phyloP scores from a whole-genome alignment of 1,139 yeast genomes.

The Trichomonascaceae sp. region DNA sequence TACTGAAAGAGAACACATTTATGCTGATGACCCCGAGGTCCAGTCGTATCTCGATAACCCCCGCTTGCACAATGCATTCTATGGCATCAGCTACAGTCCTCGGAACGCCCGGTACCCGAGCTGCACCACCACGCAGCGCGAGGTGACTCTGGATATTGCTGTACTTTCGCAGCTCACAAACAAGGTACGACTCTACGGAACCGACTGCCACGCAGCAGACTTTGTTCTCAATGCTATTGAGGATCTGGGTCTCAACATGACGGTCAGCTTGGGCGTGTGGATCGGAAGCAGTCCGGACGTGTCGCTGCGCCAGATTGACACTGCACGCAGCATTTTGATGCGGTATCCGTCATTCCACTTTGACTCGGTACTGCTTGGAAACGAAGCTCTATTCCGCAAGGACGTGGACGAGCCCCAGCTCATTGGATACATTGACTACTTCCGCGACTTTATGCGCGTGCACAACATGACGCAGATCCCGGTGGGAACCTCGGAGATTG shows the following conservation, averaged over 20 bases:
- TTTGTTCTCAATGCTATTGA: conserved; percentile 41
- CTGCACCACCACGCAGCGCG: conserved; percentile 39
- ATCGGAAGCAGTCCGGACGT: conserved; percentile 34
- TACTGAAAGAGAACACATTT: conserved; percentile 1
- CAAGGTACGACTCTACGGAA: conserved; percentile 45
- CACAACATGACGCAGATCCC: conserved; percentile 28
- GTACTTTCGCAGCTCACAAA: conserved; percentile 44
- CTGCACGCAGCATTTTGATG: conserved; percentile 27
- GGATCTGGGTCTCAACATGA: conserved; percentile 38
- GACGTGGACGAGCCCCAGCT: conserved; percentile 33
- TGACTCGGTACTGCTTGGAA: conserved; percentile 45
- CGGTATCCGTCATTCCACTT: conserved; percentile 36
- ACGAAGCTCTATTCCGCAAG: conserved; percentile 46
- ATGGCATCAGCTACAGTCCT: conserved; percentile 54
- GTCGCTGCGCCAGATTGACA: conserved; percentile 33
- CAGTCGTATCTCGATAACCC: conserved; percentile 20
- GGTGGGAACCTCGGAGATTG: conserved; percentile 46
- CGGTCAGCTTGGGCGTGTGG: conserved; percentile 55
- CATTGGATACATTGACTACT: conserved; percentile 31
- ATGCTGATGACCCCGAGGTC: conserved; percentile 11
- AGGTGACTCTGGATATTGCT: conserved; percentile 42
- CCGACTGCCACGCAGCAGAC: conserved; percentile 49
- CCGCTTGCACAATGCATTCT: conserved; percentile 29
- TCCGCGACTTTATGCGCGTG: conserved; percentile 27
- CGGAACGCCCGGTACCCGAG: conserved; percentile 24